phyloP scores from a whole-genome alignment of 2,329 filamentous ascomycete genomes.

The Aspergillus fischeri region DNA sequence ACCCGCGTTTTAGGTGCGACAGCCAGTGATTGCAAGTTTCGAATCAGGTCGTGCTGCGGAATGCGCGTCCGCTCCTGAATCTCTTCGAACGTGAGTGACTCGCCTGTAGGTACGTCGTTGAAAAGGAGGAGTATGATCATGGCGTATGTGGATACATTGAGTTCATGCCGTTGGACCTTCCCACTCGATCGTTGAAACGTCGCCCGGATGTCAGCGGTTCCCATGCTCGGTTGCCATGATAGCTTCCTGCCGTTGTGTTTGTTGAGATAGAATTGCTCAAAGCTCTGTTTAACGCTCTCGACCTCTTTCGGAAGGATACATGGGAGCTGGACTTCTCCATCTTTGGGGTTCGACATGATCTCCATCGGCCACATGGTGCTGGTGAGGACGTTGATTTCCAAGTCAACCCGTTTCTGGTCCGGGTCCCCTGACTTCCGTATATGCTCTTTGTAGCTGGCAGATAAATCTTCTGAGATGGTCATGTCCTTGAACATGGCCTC shows the following conservation, averaged over 20 bases:
- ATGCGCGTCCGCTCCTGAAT: constrained; percentile 82
- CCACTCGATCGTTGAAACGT: constrained; percentile 67
- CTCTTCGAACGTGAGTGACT: constrained; percentile 62
- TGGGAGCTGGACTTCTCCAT: constrained; percentile 40
- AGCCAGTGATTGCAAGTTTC: constrained; percentile 75
- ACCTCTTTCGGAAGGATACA: constrained; percentile 75
- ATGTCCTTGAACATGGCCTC: constrained; percentile 99
- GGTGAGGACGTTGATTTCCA: constrained; percentile 80
- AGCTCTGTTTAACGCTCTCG: constrained; percentile 72
- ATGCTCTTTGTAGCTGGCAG: constrained; percentile 69
- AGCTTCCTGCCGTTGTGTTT: constrained; percentile 85
- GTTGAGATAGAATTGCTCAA: constrained; percentile 81
- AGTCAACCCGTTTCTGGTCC: constrained; percentile 65
- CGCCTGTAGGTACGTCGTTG: constrained; percentile 63
- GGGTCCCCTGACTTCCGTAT: constrained; percentile 56
- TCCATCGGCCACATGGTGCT: constrained; percentile 95
- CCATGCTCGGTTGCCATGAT: constrained; percentile 74
- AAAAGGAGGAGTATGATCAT: constrained; percentile 89
- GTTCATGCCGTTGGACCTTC: constrained; percentile 75
- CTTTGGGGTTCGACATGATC: constrained; percentile 63
- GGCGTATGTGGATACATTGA: constrained; percentile 87
- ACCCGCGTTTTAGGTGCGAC: constrained; percentile 80
- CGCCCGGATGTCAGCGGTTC: constrained; percentile 82
- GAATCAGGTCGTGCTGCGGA: constrained; percentile 65
- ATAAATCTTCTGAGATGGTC: constrained; percentile 79